Evolutionary conservation across 805 yeast species (phyloP), one percentile per base, ranked within the genome.

Genomic region (Yamadazyma endophytica): DNA sequence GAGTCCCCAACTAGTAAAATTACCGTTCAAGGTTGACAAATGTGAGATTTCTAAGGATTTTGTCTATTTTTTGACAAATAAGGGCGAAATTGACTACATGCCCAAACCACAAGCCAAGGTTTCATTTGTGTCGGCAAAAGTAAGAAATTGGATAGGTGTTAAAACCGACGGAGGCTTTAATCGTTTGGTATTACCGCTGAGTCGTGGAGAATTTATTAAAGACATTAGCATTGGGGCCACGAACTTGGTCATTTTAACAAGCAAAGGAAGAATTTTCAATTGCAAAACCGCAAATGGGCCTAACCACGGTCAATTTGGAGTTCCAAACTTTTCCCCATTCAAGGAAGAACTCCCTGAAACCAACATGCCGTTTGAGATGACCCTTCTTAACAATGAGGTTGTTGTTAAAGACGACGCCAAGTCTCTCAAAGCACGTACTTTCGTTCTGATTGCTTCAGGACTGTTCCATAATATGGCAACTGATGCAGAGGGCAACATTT

Each of bases 281-380:
- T 64, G 77, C 8, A 71, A 84, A 11, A 77, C 94, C 0, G 82
- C 82, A 1, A 39, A 56, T 2, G 42, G 48, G 9, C 56, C 64
- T 4, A 68, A 69, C 28, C 52, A 49, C 43, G 97, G 97, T 4
- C 97, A 92, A 58, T 85, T 73, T 56, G 97, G 97, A 13, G 54
- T 86, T 11, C 92, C 95, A 1, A 56, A 62, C 9, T 74, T 66
- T 41, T 76, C 95, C 1, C 89, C 84, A 35, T 77, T 77, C 47
- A 68, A 75, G 0, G 28, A 29, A 6, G 22, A 31, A 3, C 40
- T 58, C 3, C 56, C 62, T 1, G n/a, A n/a, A n/a, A 12, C 36
- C 9, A 52, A 64, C 33, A 30, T 35, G 17, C 56, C 59, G 3
- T 49, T 51, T 40, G 86, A 79, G 33, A 68, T 86, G 35, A 64